phyloP scores from a whole-genome alignment of 495 filamentous ascomycete genomes.

The Umbilicaria muhlenbergii region DNA sequence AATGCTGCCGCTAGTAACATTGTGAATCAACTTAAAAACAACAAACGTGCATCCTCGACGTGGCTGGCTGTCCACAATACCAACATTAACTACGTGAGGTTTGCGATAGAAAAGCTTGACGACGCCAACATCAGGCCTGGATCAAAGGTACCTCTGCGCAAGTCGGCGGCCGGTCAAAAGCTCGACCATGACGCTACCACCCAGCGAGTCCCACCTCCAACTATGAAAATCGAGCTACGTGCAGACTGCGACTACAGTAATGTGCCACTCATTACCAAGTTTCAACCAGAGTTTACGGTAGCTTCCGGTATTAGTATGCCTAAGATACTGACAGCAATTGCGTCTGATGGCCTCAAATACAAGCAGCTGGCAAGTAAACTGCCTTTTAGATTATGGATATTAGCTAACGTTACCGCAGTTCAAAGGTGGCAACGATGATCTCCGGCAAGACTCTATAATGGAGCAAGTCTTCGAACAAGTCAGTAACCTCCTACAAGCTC shows the following conservation, averaged over 20 bases:
- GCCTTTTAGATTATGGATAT: neutral
- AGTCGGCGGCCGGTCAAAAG: constrained; percentile 34
- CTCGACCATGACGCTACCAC: constrained; percentile 40
- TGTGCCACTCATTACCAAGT: constrained; percentile 53
- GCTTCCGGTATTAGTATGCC: constrained; percentile 83
- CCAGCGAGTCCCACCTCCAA: constrained; percentile 68
- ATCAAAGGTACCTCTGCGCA: constrained; percentile 44
- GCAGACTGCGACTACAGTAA: constrained; percentile 57
- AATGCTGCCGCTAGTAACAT: constrained; percentile 54
- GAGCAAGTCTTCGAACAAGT: constrained; percentile 98
- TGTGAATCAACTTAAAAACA: constrained; percentile 37
- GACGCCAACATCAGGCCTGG: constrained; percentile 51
- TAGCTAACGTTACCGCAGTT: constrained; percentile 30
- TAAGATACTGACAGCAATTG: constrained; percentile 72
- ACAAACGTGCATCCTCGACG: constrained; percentile 27
- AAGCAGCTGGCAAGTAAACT: constrained; percentile 57
- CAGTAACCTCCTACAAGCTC: constrained; percentile 69
- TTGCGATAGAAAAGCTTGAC: constrained; percentile 45
- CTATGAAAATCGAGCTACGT: constrained; percentile 67
- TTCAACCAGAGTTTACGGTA: constrained; percentile 58
- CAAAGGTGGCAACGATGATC: constrained; percentile 87
- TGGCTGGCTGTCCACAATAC: constrained; percentile 57
- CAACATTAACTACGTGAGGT: constrained; percentile 54
- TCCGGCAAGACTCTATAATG: constrained; percentile 99
- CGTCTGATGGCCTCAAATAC: constrained; percentile 57